phyloP scores from a whole-genome alignment of 495 filamentous ascomycete genomes.

The Penicillium paxilli region DNA sequence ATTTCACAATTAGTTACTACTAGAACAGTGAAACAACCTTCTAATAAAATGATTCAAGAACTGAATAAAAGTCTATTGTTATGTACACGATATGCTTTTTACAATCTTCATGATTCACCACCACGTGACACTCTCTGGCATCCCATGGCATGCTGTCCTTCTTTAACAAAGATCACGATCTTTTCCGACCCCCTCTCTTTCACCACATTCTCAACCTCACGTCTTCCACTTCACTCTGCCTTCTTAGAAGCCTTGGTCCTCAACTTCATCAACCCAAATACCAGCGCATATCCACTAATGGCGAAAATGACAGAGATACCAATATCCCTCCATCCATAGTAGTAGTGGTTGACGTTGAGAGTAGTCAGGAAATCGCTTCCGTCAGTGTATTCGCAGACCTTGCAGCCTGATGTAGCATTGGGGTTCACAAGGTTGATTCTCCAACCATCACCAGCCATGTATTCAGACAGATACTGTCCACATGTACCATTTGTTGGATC shows the following conservation, averaged over 20 bases:
- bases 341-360: conserved; percentile 40
- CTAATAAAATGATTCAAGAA: no score
- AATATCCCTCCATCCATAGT: conserved; percentile 44
- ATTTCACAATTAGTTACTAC: no score
- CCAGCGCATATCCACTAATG: conserved; percentile 46
- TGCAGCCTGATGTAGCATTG: conserved; percentile 51
- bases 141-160: no score
- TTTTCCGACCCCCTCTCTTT: no score
- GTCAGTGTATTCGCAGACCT: conserved; percentile 53
- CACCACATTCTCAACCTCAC: no score
- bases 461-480: conserved; percentile 54
- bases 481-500: conserved; percentile 55
- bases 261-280: conserved; percentile 50
- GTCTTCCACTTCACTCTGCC: conserved; percentile 23
- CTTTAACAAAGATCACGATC: no score
- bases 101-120: no score
- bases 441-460: conserved; percentile 47
- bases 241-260: conserved; percentile 44
- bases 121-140: no score
- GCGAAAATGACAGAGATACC: conserved; percentile 48
- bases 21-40: no score
- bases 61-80: no score
- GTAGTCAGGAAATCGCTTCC: conserved; percentile 42
- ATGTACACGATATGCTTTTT: no score
- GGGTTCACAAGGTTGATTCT: conserved; percentile 53